phyloP scores from a whole-genome alignment of 495 filamentous ascomycete genomes.

The Glarea lozoyensis region DNA sequence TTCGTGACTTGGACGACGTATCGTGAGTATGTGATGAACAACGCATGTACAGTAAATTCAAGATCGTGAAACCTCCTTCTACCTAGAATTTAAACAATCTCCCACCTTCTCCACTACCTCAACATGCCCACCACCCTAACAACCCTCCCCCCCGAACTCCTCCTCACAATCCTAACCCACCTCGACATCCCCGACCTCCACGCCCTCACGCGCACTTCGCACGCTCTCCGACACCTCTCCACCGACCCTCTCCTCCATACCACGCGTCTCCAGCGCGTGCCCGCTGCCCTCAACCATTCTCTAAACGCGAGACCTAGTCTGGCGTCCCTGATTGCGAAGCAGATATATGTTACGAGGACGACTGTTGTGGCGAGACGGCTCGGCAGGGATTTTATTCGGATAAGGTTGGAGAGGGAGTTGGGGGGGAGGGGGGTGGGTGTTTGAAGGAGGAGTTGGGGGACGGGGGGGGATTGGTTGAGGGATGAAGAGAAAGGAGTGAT shows the following conservation, averaged over 20 bases:
- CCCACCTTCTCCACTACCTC: background rate
- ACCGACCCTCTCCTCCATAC: conserved; percentile 46
- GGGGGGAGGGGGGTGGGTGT: background rate
- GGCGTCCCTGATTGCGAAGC: conserved; percentile 37
- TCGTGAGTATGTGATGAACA: no score
- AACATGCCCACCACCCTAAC: no score
- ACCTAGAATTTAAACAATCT: no score
- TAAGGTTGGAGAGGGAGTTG: conserved; percentile 17
- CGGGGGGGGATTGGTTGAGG: conserved; percentile 12
- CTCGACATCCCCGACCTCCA: conserved; percentile 51
- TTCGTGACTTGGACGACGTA: no score
- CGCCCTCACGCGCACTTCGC: conserved; percentile 43
- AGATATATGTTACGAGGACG: conserved; percentile 51
- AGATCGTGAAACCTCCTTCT: no score
- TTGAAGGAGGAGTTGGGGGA: background rate
- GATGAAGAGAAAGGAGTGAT: conserved; percentile 16
- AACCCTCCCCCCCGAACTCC: conserved; percentile 43
- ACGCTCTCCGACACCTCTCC: conserved; percentile 43
- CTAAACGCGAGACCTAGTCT: conserved; percentile 45
- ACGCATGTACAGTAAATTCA: no score
- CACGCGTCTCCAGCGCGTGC: conserved; percentile 42
- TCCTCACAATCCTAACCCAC: conserved; percentile 44
- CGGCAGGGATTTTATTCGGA: conserved; percentile 36
- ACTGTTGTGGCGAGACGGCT: conserved; percentile 44
- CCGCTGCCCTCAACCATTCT: conserved; percentile 34